Base-by-base conservation (phyloP, 371 early-diverging fungal genomes). In the Circinella umbellata region DNA sequence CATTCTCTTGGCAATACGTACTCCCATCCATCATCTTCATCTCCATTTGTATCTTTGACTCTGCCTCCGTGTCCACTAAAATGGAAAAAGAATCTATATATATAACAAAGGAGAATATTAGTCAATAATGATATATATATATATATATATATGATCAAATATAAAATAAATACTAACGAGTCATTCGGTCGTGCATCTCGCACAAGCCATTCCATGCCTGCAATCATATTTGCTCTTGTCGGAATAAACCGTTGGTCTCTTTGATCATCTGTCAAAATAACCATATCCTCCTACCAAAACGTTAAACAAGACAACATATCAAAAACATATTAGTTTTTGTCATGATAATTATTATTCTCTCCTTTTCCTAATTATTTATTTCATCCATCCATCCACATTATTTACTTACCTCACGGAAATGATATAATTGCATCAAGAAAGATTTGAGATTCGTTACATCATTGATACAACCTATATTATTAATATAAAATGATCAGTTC, bases 61-160 rank as follows among this genome's bases (percentile, higher is more conserved):
- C 89, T 89, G 8, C 88, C 89, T 47, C 98, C 98, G 79, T 98
- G 98, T 9, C 98, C 98, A 70, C 92, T 92, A 78, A 85, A 98
- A 75, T 96, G 96, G 80, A 96, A 89, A 71, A 95, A 91, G 80
- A 92, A 88, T 35, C 89, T 89, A 71, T 27, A 27, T 27, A 27
- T 27, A 55, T 53, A 17, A 51, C 7, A 17, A 36, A 17, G 57
- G 38, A 60, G 20, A 37, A n/a, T 15, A 36, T 39, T 35, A 37
- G 46, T 17, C 17, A 49, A 13, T 57, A 38, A 55, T 6, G 14
- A 5, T 13, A 9, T 15, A n/a, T 5, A 13, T 5, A 9, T 15
- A n/a, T 5, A 13, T 5, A n/a, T 15, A 51, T 15, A 61, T 49
- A 37, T 46, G 10, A 55, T n/a, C 47, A 14, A 15, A 51, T 39